Base-by-base conservation (phyloP, 805 yeast genomes). In the Hemisphaericaspora nanyangensis region DNA sequence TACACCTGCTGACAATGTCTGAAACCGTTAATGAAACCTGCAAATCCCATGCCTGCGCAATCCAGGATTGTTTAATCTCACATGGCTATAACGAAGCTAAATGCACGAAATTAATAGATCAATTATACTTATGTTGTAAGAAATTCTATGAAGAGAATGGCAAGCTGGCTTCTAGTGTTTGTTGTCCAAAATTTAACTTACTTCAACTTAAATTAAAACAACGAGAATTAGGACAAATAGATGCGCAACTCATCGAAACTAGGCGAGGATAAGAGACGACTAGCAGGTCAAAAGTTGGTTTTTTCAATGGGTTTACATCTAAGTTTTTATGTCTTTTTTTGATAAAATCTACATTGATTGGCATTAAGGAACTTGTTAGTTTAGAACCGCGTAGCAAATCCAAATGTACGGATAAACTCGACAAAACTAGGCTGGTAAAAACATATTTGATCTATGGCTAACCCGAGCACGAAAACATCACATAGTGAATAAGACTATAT, bases 401-500 rank as follows among this genome's bases (percentile, higher is more conserved):
- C 64, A 69, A 47, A 43, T 44, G 53, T 52, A 44, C 51, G 56
- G 54, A 29, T 29, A 64, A 70, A 73, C 76, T 68, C 81, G 82
- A 70, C 82, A 70, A 66, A 65, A 63, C 49, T 56, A 72, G 74
- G 76, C 77, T 73, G 72, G 62, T 58, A 59, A 62, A 72, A 72
- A 76, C 68, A 53, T 52, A 15, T 16, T 78, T 66, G 41, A 65
- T 85, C 90, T 85, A 75, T 84, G 93, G 85, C 85, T 69, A 67
- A 85, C 93, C 93, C 93, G 90, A 85, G 95, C 95, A 85, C 95
- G 86, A 76, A 75, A 67, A 47, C 58, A 61, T 59, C 70, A 61
- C 71, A 63, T 38, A 58, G 67, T 58, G 65, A 60, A 47, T 50
- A 53, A 61, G 77, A 62, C 55, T 68, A 66, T 64, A 68, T 66